phyloP scores from a whole-genome alignment of 768 basidiomycete genomes.

The Mycena maculata region DNA sequence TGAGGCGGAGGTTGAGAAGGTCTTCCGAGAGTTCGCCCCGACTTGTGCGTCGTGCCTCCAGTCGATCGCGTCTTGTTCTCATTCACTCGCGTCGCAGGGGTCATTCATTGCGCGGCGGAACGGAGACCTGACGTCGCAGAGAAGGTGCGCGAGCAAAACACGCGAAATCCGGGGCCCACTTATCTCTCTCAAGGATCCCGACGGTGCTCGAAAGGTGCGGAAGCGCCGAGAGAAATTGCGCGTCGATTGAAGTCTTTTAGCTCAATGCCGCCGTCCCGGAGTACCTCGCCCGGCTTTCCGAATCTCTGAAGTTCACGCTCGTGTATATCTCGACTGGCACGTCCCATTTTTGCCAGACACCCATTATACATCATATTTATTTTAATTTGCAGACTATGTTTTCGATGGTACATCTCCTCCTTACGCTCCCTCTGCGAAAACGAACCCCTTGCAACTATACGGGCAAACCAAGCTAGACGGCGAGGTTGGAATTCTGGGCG shows the following conservation, averaged over 20 bases:
- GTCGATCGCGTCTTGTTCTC: conserved; percentile 16
- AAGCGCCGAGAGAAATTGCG: background rate
- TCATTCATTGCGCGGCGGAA: conserved; percentile 97
- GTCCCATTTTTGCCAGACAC: too few relatives aligned
- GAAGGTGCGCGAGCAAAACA: conserved; percentile 62
- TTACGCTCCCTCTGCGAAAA: conserved; percentile 76
- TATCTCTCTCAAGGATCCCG: conserved; percentile 65
- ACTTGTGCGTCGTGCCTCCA: conserved; percentile 64
- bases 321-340: conserved; percentile 93
- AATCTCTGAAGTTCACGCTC: conserved; percentile 70
- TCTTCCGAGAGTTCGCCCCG: conserved; percentile 70
- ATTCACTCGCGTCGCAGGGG: conserved; percentile 61
- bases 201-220: conserved; percentile 68
- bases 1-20: conserved; percentile 59
- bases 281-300: conserved; percentile 75
- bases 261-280: conserved; percentile 85
- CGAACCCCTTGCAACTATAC: conserved; percentile 92
- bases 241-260: conserved; percentile 50
- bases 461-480: conserved; percentile 89
- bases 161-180: background rate
- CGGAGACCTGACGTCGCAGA: conserved; percentile 93
- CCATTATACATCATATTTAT: too few relatives aligned
- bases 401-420: conserved; percentile 95
- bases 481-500: conserved; percentile 78
- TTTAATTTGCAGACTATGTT: conserved; percentile 92